These are phyloP conservation scores for Phytophthora cactorum DNA, from an alignment of 352 stramenopile genomes.

Conservation along the genomic window DNA sequence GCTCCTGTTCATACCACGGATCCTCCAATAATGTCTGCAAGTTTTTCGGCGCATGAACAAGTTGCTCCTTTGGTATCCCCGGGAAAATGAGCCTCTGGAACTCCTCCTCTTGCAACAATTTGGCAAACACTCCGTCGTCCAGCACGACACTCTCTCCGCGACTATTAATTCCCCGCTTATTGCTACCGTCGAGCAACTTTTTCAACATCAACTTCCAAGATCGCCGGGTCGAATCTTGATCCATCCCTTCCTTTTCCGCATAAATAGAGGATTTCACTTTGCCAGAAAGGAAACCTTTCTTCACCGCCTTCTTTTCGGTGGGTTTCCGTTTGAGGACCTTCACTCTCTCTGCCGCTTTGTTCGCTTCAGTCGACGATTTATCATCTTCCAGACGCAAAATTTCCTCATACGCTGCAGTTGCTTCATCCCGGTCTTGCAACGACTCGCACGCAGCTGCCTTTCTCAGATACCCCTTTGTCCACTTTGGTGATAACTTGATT, in stretches of 20 bases:
- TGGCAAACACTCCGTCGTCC: constrained; percentile 82
- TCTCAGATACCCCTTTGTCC: constrained; percentile 93
- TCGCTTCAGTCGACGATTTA: constrained; percentile 31
- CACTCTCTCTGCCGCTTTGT: constrained; percentile 61
- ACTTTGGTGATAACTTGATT: constrained; percentile 83
- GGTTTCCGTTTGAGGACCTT: constrained; percentile 11
- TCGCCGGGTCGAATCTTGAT: constrained; percentile 46
- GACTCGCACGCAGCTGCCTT: constrained; percentile 85
- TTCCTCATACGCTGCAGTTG: constrained; percentile 76
- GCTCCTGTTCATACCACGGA: constrained; percentile 80
- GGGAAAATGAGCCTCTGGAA: constrained; percentile 87
- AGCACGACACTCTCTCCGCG: constrained; percentile 66
- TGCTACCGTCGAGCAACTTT: constrained; percentile 68
- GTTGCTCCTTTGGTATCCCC: constrained; percentile 73
- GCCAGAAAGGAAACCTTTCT: constrained; percentile 58
- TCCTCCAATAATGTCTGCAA: constrained; percentile 78
- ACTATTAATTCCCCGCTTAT: constrained; percentile 56
- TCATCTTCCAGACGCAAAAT: constrained; percentile 71
- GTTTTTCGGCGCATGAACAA: constrained; percentile 69
- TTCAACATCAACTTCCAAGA: constrained; percentile 74
- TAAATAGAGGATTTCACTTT: constrained; percentile 57
- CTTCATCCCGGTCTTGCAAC: constrained; percentile 61
- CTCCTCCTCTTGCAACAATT: constrained; percentile 65
- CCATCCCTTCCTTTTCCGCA: constrained; percentile 62
- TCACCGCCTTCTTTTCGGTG: constrained; percentile 28